Base-by-base conservation (phyloP, 495 filamentous ascomycete species). In the Penicillium turbatum region DNA sequence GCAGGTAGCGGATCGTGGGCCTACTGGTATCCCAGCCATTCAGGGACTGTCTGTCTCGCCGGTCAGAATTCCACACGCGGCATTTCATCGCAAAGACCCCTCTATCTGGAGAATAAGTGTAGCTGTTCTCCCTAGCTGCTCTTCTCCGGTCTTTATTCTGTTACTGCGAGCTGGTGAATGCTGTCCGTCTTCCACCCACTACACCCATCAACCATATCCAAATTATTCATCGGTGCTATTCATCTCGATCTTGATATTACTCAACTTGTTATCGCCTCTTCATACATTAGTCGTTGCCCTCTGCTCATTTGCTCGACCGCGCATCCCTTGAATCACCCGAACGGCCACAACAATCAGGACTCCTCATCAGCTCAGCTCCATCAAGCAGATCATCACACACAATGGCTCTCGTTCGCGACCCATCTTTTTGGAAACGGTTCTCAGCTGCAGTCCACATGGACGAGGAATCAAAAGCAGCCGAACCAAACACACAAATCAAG, bases 341-440 rank as follows among this genome's bases (percentile, higher is more conserved):
- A 29, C 35, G 2, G 17, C 46, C 42, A 31, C 32, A 31, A 48
- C 42, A 32, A 24, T 24, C 21, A 24, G 4, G 21, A 24, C 21
- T 24, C 21, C 2, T 24, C n/a, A n/a, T 24, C 21, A 24, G 2
- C 21, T 24, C 21, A 24, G 21, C 21, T 24, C 21, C 21, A 24
- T 13, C n/a, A 42, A 16, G 11, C 36, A 51, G 13, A 13, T 55
- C 41, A 17, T 35, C 37, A 21, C 47, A 24, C 19, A 57, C 16
- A n/a, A 74, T 74, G 69, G 69, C 74, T 5, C 66, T 76, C 11
- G 74, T 82, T 45, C 73, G 76, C 26, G 83, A 86, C 57, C 82
- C 83, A 13, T 70, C 64, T 36, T 86, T 86, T 66, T 86, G 82
- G 83, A 74, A 73, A 16, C 75, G 82, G 48, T 85, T 86, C 72